These are phyloP conservation scores for Aspergillus sp. DNA, from an alignment of 2,329 filamentous ascomycete species.

Conservation along the genomic window DNA sequence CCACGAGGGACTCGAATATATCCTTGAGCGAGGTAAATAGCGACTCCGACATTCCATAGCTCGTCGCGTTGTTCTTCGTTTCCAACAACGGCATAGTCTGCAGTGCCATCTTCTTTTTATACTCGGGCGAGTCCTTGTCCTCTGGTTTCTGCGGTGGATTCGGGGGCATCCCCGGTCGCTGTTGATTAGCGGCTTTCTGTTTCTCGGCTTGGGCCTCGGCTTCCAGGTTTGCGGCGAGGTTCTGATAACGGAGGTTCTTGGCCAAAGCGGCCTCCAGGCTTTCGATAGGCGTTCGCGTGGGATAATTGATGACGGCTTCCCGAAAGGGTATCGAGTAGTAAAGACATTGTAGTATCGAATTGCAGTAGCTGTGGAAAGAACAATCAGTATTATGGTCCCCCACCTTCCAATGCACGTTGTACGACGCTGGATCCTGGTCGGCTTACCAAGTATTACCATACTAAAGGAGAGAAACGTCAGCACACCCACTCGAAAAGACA, in stretches of 20 bases:
- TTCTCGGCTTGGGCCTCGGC: constrained; percentile 49
- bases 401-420: neutral
- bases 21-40: constrained; percentile 94
- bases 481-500: neutral
- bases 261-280: constrained; percentile 60
- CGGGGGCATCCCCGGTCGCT: constrained; percentile 50
- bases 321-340: constrained; percentile 95
- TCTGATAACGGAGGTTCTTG: constrained; percentile 56
- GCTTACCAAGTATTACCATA: constrained; percentile 95
- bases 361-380: constrained; percentile 73
- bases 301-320: constrained; percentile 90
- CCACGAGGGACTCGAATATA: constrained; percentile 87
- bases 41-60: constrained; percentile 91
- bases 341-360: constrained; percentile 95
- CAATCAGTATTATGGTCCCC: constrained; percentile 5
- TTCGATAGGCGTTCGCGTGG: constrained; percentile 68
- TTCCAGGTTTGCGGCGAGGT: constrained; percentile 56
- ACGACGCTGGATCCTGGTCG: neutral
- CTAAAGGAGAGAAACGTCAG: constrained; percentile 49
- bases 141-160: constrained; percentile 69
- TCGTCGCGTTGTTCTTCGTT: constrained; percentile 74
- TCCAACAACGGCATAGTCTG: constrained; percentile 83
- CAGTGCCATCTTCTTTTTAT: constrained; percentile 96
- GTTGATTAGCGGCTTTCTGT: constrained; percentile 43
- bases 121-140: constrained; percentile 93